Evolutionary conservation across 495 filamentous ascomycete species (phyloP).

Genomic region (Pseudevernia furfuracea): DNA sequence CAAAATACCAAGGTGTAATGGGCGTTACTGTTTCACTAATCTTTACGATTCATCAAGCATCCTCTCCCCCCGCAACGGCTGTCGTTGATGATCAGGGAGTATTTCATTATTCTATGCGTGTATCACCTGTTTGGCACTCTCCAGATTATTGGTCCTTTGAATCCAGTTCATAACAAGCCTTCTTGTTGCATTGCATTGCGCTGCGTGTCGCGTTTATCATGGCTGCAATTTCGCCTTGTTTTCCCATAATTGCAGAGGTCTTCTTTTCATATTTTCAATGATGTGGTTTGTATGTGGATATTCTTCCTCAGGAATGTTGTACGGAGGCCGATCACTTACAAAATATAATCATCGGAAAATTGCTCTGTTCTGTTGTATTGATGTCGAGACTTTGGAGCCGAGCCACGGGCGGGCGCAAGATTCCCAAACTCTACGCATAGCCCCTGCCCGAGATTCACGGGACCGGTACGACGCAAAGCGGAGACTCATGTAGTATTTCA

Average conservation of each 20-base stretch:
- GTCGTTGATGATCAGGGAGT: not conserved
- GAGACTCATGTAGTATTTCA: not conserved
- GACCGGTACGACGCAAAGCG: not conserved
- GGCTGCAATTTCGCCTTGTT: not conserved
- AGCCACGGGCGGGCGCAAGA: not conserved
- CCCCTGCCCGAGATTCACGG: not conserved
- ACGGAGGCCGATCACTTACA: not conserved
- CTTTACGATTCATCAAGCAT: not conserved
- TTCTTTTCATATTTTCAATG: not conserved
- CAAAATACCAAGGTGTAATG: not conserved
- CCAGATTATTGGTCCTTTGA: not conserved
- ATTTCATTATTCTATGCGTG: not conserved
- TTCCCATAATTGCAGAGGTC: not conserved
- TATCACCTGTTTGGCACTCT: not conserved
- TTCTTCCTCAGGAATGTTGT: not conserved
- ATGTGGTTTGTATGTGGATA: not conserved
- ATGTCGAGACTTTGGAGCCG: not conserved
- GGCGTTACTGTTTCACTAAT: not conserved
- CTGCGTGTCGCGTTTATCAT: not conserved
- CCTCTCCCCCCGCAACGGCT: too few species aligned
- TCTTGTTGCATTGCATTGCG: not conserved
- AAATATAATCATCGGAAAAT: not conserved
- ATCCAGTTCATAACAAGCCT: not conserved
- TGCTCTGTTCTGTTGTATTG: constrained; percentile 1
- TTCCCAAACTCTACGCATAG: not conserved